These are phyloP conservation scores for Ramaria rubella DNA, from an alignment of 768 basidiomycete genomes.

Conservation along the genomic window DNA sequence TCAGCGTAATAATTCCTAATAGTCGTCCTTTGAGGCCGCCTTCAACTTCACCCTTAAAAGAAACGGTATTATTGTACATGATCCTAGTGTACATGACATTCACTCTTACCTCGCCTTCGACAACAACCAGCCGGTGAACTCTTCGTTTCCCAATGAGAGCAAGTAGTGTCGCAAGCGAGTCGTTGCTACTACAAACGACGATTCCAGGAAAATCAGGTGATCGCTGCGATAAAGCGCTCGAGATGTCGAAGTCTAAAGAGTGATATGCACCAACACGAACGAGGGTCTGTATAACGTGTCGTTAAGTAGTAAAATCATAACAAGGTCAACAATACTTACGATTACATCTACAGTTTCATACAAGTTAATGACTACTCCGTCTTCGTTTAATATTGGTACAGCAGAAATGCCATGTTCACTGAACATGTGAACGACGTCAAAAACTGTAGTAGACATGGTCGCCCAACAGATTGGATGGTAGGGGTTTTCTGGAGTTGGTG, in stretches of 20 bases:
- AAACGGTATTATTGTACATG: background rate
- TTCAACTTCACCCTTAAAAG: conserved; percentile 61
- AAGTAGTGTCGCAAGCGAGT: conserved; percentile 85
- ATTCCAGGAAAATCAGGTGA: conserved; percentile 95
- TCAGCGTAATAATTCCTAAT: conserved; percentile 81
- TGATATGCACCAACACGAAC: conserved; percentile 93
- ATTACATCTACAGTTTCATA: conserved; percentile 99
- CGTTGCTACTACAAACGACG: conserved; percentile 88
- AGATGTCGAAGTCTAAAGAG: conserved; percentile 89
- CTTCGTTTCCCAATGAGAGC: conserved; percentile 89
- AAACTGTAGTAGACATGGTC: conserved; percentile 84
- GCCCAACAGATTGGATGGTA: conserved; percentile 92
- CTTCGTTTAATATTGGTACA: conserved; percentile 90
- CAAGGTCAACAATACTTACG: conserved; percentile 42
- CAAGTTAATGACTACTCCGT: conserved; percentile 89
- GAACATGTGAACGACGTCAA: conserved; percentile 98
- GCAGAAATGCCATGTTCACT: conserved; percentile 93
- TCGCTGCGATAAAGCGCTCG: conserved; percentile 86
- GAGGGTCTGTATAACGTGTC: conserved; percentile 57
- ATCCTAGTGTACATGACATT: background rate
- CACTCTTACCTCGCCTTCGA: conserved; percentile 73
- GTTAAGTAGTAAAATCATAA: conserved; percentile 1
- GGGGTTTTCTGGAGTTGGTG: conserved; percentile 50
- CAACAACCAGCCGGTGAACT: conserved; percentile 91
- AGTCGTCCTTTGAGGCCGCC: conserved; percentile 81